phyloP scores from a whole-genome alignment of 768 basidiomycete genomes.

The Lentinula lateritia region DNA sequence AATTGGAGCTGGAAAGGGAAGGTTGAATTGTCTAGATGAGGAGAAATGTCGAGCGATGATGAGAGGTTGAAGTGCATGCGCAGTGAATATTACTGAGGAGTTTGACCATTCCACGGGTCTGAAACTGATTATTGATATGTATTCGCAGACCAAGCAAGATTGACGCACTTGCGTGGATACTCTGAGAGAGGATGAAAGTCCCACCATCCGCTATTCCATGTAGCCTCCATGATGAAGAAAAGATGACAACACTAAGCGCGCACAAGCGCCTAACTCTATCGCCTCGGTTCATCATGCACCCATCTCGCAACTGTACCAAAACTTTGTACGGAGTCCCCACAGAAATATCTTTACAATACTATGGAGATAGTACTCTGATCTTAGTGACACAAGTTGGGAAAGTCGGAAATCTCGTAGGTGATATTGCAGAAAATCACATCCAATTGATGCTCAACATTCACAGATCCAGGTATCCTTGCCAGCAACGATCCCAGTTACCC shows the following conservation, averaged over 20 bases:
- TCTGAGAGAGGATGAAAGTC: slow-evolving; percentile 61
- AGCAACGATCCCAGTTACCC: slow-evolving; percentile 47
- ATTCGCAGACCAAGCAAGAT: not conserved
- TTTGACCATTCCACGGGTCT: slow-evolving; percentile 73
- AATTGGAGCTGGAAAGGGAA: slow-evolving; percentile 51
- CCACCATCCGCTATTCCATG: slow-evolving; percentile 72
- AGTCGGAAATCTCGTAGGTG: slow-evolving; percentile 76
- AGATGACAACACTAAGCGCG: not conserved
- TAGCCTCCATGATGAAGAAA: slow-evolving; percentile 19
- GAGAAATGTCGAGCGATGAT: slow-evolving; percentile 64
- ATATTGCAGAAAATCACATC: slow-evolving; percentile 2
- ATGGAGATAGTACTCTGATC: slow-evolving; percentile 77
- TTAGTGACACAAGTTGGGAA: slow-evolving; percentile 88
- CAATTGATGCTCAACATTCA: slow-evolving; percentile 8
- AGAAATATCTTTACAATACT: slow-evolving; percentile 74
- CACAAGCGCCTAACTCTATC: not conserved
- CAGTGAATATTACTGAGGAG: slow-evolving; percentile 62
- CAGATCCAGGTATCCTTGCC: slow-evolving; percentile 84
- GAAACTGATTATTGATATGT: slow-evolving; percentile 2
- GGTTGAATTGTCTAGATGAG: slow-evolving; percentile 57
- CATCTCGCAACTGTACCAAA: slow-evolving; percentile 46
- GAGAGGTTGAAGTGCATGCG: slow-evolving; percentile 57
- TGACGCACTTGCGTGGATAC: slow-evolving; percentile 43
- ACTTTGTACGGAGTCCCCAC: slow-evolving; percentile 55
- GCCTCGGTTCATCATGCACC: slow-evolving; percentile 22